Base-by-base conservation (phyloP, 1,284 basidiomycete species). In the Ceratobasidium sp. region DNA sequence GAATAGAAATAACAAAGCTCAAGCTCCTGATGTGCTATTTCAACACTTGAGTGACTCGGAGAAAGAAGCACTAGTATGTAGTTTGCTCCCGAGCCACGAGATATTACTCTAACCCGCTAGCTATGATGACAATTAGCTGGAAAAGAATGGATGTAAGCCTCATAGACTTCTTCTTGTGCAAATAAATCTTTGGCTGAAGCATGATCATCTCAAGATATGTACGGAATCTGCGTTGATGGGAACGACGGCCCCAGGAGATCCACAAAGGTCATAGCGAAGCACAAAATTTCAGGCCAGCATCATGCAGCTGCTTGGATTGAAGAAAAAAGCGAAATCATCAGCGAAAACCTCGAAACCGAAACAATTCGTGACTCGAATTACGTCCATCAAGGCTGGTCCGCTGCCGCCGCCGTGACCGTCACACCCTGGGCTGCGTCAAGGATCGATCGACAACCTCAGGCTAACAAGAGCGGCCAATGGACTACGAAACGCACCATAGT, bases 371-470 rank as follows among this genome's bases (percentile, higher is more conserved):
- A 54, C 7, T 20, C 62, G 5, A 75, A 75, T 50, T 75, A 65
- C 64, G 48, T 54, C 7, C 73, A 75, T 28, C 46, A 64, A 12
- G 73, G 73, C 33, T 75, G 62, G 73, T 75, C 73, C 3, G 13
- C 33, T n/a, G 20, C 44, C 5, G 52, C 73, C 9, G n/a, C 38
- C 2, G 48, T 50, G 13, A 38, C 61, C 3, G 17, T 50, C 42
- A 23, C 73, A 46, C 50, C 62, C 6, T 65, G 62, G 73, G 52
- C 50, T 17, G 44, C 44, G 6, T 75, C 48, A 7, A 38, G 73
- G 7, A 65, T 65, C 9, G 73, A 42, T 42, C 38, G 23, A 15
- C 15, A 52, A 13, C 62, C 52, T 17, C 42, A 54, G 6, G 44
- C 33, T n/a, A 38, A 64, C 38, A 12, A 23, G 12, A 28, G 10